Evolutionary conservation across 495 filamentous ascomycete genomes (phyloP).

Genomic region (Penicillium longicatenatum): DNA sequence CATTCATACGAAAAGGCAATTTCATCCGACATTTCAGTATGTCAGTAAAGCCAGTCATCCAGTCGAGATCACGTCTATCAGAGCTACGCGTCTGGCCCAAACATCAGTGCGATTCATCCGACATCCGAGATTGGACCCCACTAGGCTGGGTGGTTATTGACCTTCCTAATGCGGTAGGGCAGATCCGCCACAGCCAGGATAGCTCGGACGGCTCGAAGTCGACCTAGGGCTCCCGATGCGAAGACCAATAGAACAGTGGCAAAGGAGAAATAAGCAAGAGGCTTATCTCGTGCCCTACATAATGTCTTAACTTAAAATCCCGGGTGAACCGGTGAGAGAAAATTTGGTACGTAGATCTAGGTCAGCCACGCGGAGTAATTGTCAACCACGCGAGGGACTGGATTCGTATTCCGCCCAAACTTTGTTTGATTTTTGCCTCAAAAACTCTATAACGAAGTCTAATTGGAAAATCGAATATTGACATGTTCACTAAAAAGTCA

Average conservation of each 20-base stretch:
- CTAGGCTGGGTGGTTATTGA: background rate
- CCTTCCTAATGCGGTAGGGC: background rate
- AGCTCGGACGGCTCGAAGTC: background rate
- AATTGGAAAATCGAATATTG: background rate
- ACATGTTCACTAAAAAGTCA: no score
- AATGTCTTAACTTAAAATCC: constrained; percentile 13
- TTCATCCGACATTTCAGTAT: background rate
- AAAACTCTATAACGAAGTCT: background rate
- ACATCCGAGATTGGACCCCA: background rate
- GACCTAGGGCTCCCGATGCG: background rate
- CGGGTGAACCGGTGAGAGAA: constrained; percentile 16
- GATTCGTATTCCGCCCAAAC: background rate
- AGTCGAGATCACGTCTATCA: background rate
- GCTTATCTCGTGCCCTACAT: constrained; percentile 11
- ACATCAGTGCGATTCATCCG: background rate
- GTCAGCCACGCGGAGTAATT: constrained; percentile 1
- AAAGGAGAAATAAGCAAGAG: constrained; percentile 2
- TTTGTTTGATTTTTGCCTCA: background rate
- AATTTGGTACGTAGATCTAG: background rate
- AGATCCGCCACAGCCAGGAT: background rate
- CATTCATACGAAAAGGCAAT: background rate
- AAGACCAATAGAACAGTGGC: background rate
- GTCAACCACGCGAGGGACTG: background rate
- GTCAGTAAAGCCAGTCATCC: background rate
- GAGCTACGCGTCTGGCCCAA: background rate